Evolutionary conservation across 1,139 yeast genomes (phyloP).

Genomic region (Arxiozyma slooffiae): DNA sequence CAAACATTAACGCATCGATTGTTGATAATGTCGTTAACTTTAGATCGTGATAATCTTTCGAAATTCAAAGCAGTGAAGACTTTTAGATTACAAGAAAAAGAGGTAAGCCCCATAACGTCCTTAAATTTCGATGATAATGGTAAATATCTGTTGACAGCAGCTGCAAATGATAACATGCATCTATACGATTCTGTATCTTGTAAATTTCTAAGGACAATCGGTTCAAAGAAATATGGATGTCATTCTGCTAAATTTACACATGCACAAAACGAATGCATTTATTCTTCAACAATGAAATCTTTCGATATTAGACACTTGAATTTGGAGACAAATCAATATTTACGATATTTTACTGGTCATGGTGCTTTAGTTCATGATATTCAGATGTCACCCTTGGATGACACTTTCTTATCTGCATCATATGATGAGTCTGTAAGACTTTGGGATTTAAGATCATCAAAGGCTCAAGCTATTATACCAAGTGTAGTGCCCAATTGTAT

Average conservation of each 20-base stretch:
- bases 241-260: constrained; percentile 82
- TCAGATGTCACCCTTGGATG: constrained; percentile 66
- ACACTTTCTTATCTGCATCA: constrained; percentile 59
- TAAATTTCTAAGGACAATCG: constrained; percentile 51
- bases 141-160: constrained; percentile 64
- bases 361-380: constrained; percentile 60
- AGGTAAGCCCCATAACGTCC: constrained; percentile 59
- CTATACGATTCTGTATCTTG: constrained; percentile 69
- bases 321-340: constrained; percentile 64
- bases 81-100: constrained; percentile 42
- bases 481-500: constrained; percentile 47
- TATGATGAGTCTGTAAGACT: constrained; percentile 70
- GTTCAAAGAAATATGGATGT: constrained; percentile 86
- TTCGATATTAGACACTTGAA: constrained; percentile 69
- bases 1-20: neutral
- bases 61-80: constrained; percentile 47
- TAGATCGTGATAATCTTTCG: constrained; percentile 38
- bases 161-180: constrained; percentile 75
- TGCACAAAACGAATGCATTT: constrained; percentile 59
- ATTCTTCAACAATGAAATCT: constrained; percentile 72
- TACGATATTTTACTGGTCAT: constrained; percentile 84
- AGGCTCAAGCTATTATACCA: constrained; percentile 54
- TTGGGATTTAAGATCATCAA: constrained; percentile 71
- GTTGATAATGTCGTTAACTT: constrained; percentile 19
- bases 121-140: constrained; percentile 83